Evolutionary conservation across 148 eudicot genomes (phyloP).

Genomic region (Beta vulgaris): DNA sequence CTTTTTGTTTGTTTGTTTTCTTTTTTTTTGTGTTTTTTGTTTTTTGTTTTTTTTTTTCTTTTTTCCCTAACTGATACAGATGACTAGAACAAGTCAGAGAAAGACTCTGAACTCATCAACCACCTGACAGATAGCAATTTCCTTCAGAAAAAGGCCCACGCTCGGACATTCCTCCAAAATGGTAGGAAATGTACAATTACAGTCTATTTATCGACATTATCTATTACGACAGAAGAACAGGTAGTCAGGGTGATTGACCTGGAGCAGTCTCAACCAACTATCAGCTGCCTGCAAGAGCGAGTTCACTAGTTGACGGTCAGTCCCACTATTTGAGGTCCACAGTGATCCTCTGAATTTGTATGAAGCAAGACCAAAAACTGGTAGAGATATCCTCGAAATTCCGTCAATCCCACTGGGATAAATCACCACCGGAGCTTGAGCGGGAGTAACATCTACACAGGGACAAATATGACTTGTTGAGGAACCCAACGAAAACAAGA

Average conservation of each 20-base stretch:
- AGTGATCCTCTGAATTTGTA: slow-evolving; percentile 67
- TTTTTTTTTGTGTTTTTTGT: neutral
- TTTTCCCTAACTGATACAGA: neutral
- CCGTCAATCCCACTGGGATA: slow-evolving; percentile 56
- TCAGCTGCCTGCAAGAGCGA: slow-evolving; percentile 63
- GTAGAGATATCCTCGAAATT: slow-evolving; percentile 56
- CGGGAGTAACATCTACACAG: slow-evolving; percentile 38
- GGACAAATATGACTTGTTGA: neutral
- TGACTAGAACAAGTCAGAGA: slow-evolving; percentile 18
- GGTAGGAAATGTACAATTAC: slow-evolving; percentile 27
- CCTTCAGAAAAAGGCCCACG: slow-evolving; percentile 14
- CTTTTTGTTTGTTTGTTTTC: neutral
- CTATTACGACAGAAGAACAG: slow-evolving; percentile 63
- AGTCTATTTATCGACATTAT: slow-evolving; percentile 33
- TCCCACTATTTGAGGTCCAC: slow-evolving; percentile 58
- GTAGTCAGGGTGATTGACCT: slow-evolving; percentile 86
- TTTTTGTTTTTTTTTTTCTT: neutral
- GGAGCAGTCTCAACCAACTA: slow-evolving; percentile 47
- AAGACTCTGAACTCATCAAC: slow-evolving; percentile 10
- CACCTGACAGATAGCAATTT: slow-evolving; percentile 10
- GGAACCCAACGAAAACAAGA: neutral
- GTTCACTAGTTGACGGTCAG: slow-evolving; percentile 43
- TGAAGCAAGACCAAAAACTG: slow-evolving; percentile 71
- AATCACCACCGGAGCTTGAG: slow-evolving; percentile 44
- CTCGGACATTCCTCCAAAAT: slow-evolving; percentile 23